Conservation (phyloP, 2,329 filamentous ascomycete species). For the Colletotrichum sp. region DNA sequence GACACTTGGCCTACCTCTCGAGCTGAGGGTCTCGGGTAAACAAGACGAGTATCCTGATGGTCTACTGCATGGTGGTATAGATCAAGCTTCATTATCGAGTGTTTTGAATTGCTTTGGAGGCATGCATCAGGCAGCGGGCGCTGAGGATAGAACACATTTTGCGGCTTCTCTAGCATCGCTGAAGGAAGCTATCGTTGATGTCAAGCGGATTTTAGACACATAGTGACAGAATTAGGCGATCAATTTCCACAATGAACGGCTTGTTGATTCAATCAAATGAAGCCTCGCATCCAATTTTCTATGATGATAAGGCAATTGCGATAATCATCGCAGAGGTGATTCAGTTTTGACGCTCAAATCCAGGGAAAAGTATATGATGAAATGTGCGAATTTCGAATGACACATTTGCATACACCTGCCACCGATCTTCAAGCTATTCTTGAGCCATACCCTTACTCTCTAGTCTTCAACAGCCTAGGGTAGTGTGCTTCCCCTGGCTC, state of each 20-base stretch:
- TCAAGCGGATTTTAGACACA: background rate
- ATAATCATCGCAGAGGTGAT: background rate
- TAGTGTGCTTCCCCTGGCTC: background rate
- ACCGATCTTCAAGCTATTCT: background rate
- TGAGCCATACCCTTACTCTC: background rate
- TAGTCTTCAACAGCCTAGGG: background rate
- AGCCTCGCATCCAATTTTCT: background rate
- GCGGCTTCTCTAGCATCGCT: background rate
- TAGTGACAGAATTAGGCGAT: background rate
- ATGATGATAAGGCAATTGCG: background rate
- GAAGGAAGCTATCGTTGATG: background rate
- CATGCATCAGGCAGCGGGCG: background rate
- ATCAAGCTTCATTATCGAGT: background rate
- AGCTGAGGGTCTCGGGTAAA: background rate
- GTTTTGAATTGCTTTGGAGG: background rate
- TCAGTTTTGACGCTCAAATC: background rate
- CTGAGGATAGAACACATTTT: background rate
- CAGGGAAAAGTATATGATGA: background rate
- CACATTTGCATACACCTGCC: background rate
- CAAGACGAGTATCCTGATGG: background rate
- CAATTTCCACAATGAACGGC: background rate
- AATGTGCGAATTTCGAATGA: background rate
- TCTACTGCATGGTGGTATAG: background rate
- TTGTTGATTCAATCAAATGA: background rate
- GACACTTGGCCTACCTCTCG: background rate